phyloP scores from a whole-genome alignment of 352 stramenopile species.

The Poterioochromonas sp. region DNA sequence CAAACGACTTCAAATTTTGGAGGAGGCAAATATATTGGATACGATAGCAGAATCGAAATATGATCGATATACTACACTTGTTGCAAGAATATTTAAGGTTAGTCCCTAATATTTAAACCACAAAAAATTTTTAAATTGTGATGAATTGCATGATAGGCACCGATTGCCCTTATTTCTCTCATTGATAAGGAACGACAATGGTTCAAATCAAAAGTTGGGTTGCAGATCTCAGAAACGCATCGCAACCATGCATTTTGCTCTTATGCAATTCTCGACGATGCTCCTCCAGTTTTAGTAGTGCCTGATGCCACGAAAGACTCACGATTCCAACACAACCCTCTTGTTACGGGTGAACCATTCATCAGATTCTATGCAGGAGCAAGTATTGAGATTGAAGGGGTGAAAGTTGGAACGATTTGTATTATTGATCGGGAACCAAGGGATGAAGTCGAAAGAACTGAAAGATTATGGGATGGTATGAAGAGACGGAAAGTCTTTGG shows the following conservation, averaged over 20 bases:
- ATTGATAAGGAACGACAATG: conserved; percentile 85
- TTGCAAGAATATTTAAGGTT: background rate
- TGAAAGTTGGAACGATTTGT: conserved; percentile 58
- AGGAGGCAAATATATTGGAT: conserved; percentile 4
- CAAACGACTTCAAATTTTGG: background rate
- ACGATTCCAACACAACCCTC: conserved; percentile 71
- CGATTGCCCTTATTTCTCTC: conserved; percentile 56
- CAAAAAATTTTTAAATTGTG: background rate
- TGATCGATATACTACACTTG: background rate
- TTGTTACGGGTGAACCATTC: conserved; percentile 72
- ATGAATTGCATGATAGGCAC: conserved; percentile 33
- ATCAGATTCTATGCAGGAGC: conserved; percentile 85
- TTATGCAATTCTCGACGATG: conserved; percentile 47
- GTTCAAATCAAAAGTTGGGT: conserved; percentile 70
- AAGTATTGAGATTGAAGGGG: conserved; percentile 55
- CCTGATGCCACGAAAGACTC: conserved; percentile 70
- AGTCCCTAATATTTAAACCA: background rate
- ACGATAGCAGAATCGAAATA: background rate
- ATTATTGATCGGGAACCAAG: conserved; percentile 49
- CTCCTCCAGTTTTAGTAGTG: conserved; percentile 54
- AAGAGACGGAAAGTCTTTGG: too few relatives aligned
- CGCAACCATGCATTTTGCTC: conserved; percentile 57
- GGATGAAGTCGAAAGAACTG: background rate
- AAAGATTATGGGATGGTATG: too few relatives aligned
- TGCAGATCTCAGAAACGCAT: conserved; percentile 48